Evolutionary conservation across 305 asterid species (phyloP).

Genomic region (Fraxinus sp.): DNA sequence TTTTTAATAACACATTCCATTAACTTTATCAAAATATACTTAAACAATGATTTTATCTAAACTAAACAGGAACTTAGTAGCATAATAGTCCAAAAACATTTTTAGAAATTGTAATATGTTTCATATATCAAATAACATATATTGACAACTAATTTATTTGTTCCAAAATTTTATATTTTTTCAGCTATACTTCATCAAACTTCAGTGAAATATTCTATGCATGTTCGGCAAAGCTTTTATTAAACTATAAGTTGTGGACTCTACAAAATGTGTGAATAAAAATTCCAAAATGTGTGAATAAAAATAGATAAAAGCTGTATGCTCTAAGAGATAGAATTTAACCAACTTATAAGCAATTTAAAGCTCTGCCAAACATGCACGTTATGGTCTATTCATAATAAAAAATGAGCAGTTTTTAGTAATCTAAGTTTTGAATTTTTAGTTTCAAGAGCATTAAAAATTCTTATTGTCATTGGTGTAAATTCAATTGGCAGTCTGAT

Average conservation of each 20-base stretch:
- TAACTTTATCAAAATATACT: too few species aligned
- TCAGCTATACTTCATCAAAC: too few species aligned
- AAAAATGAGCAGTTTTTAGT: too few species aligned
- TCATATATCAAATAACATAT: background rate
- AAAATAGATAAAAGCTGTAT: background rate
- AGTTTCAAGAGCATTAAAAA: background rate
- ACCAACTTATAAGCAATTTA: background rate
- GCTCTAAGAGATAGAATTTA: background rate
- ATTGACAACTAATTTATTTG: background rate
- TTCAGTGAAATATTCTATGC: background rate
- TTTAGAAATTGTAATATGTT: background rate
- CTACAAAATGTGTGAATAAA: background rate
- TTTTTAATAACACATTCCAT: too few species aligned
- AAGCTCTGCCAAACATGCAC: background rate
- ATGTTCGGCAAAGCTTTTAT: background rate
- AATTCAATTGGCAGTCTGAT: background rate
- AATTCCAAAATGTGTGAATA: too few species aligned
- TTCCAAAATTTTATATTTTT: background rate
- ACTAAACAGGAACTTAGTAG: background rate
- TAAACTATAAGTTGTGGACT: background rate
- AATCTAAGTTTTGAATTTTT: too few species aligned
- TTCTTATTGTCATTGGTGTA: background rate
- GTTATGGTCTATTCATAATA: background rate
- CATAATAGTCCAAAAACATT: background rate
- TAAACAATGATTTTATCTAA: too few species aligned